A percentile compares a stretch with the other conserved stretches of the same genome.
Conservation (phyloP, 176 grass and related monocot genomes). For the Rhipidocladum racemiflorum region DNA sequence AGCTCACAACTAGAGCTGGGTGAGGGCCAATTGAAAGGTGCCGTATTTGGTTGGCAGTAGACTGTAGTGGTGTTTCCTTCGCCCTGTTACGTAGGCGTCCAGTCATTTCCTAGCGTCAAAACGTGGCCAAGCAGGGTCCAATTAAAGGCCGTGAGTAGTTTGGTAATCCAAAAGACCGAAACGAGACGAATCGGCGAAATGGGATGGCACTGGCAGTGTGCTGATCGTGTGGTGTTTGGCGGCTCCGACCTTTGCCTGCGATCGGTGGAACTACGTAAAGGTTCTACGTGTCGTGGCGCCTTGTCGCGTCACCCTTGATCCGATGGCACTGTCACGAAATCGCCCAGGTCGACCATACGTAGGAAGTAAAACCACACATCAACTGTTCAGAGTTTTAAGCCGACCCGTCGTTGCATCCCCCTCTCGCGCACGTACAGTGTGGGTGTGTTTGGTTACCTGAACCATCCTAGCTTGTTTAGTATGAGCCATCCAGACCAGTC, state of each 20-base stretch:
- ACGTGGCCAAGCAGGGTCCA: neutral
- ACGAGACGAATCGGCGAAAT: neutral
- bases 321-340: neutral
- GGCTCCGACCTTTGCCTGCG: neutral
- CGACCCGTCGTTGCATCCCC: neutral
- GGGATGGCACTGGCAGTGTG: neutral
- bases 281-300: neutral
- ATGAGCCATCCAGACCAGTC: no score
- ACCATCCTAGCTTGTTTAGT: no score
- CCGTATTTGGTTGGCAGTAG: neutral
- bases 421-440: neutral
- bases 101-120: neutral
- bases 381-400: neutral
- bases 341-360: neutral
- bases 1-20: neutral
- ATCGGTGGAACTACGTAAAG: neutral
- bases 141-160: neutral
- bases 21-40: neutral
- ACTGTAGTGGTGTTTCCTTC: neutral
- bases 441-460: no score
- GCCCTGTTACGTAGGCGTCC: neutral
- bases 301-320: neutral
- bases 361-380: neutral
- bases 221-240: neutral
- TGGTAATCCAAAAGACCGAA: neutral